These are phyloP conservation scores for Psidium guajava DNA, from an alignment of 345 rosid species.

Conservation along the genomic window DNA sequence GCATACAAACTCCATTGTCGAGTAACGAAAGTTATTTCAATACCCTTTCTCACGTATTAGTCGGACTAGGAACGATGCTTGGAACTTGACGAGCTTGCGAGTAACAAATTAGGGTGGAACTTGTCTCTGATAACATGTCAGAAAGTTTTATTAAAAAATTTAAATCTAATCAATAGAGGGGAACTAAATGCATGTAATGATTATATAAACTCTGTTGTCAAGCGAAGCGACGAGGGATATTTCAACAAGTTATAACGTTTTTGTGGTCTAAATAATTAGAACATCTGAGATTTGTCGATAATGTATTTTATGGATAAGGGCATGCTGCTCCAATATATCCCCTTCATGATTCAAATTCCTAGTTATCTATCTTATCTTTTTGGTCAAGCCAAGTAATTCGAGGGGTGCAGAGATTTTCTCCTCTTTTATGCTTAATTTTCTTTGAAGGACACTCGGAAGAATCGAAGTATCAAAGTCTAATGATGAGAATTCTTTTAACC, in stretches of 20 bases:
- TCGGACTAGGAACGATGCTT: fast-evolving
- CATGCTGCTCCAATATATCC: background rate
- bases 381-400: background rate
- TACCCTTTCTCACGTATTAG: background rate
- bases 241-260: background rate
- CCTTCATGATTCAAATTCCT: background rate
- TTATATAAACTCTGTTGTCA: background rate
- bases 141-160: background rate
- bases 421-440: background rate
- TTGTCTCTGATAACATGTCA: background rate
- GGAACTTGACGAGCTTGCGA: background rate
- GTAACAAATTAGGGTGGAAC: background rate
- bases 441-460: background rate
- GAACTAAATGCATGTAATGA: background rate
- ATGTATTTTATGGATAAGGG: background rate
- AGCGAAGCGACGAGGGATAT: background rate
- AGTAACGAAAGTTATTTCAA: fast-evolving
- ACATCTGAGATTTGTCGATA: background rate
- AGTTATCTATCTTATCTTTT: background rate
- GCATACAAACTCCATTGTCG: background rate
- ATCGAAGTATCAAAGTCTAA: background rate
- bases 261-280: background rate
- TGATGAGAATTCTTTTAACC: background rate
- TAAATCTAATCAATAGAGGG: background rate
- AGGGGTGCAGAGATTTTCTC: background rate